Evolutionary conservation across 164 flowering plant genomes (phyloP), one percentile per base, ranked within the genome.

Genomic region (Macadamia integrifolia): DNA sequence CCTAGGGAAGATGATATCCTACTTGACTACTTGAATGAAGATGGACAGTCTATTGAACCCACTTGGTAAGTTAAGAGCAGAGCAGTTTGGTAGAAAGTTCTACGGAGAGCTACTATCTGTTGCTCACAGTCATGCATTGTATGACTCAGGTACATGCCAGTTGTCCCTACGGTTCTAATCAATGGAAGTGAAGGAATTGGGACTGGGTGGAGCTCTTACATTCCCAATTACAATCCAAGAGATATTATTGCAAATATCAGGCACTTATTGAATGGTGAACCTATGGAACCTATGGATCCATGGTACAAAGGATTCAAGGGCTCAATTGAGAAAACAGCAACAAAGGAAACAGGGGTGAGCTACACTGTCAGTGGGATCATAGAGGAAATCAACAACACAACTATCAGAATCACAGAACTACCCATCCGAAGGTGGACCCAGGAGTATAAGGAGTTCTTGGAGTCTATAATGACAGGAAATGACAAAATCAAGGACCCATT

Each of bases 181-280:
- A 95, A 95, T 80, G 99, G 99, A 64, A 88, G 97, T 83, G 99
- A 95, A 80, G 99, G 99, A 62, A 95, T 95, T 65, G 98, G 99
- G 61, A 95, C 99, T 29, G 99, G 99, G 6, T 95, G 99, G 99
- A 92, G 98, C 69, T 78, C 98, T 13, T 92, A 75, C 66, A 64
- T 92, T 30, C 98, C 99, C 6, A 95, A 95, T 64, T 95, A 88
- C 60, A 89, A 90, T 66, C 99, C 98, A 1, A 78, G 91, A 61
- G 97, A 95, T 23, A 78, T 95, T 71, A 66, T 89, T 68, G 84
- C 83, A 1, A 95, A 95, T 66, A 61, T 95, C n/a, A 89, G 85
- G 74, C 85, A 80, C 40, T 71, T 90, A 64, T 62, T 95, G 65
- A 85, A 82, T 75, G 88, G 81, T 58, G 92, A 92, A 62, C 72